Evolutionary conservation across 2,329 filamentous ascomycete species (phyloP), one percentile per base, ranked within the genome.

Genomic region (Monilinia polystroma): DNA sequence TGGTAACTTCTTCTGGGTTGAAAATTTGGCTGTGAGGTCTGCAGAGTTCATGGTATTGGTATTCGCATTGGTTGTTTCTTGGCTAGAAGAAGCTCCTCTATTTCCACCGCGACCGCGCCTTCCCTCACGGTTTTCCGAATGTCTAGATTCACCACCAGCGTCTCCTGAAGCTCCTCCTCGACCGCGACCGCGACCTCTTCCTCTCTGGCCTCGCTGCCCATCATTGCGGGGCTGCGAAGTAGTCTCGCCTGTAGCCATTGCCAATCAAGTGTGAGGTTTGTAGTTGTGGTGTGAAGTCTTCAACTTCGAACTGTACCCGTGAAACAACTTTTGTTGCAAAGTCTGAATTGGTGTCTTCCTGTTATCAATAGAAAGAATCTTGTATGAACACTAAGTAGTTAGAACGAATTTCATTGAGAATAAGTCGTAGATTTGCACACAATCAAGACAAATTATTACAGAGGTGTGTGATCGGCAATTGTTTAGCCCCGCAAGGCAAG

Each of bases 201-300:
- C 77, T 60, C 77, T 76, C 29, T 76, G 74, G 53, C 79, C 78
- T 51, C 78, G 75, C 59, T 75, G 74, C 11, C 76, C 72, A 59
- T 77, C 73, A 73, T 57, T 76, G 71, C 54, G 67, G 32, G 57
- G 32, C 12, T 20, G 66, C 41, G 49, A 55, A 18, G 66, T 32
- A 52, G 68, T 68, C 47, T 65, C 70, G 43, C 26, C 58, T 66
- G 47, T 32, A n/a, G 63, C 29, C 49, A 63, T 66, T 66, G 66
- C 32, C n/a, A 54, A 32, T 49, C n/a, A 32, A 14, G 53, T 32
- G 47, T 23, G 47, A 38, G 23, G 14, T 26, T 47, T 47, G 38
- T 38, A 64, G 64, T 32, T 16, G 51, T 55, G 38, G 52, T 57
- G 12, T 26, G 43, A 35, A 47, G 20, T 38, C 18, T 32, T 43